These are phyloP conservation scores for Aspergillus quadrilineatus DNA, from an alignment of 2,329 filamentous ascomycete species.

Conservation along the genomic window DNA sequence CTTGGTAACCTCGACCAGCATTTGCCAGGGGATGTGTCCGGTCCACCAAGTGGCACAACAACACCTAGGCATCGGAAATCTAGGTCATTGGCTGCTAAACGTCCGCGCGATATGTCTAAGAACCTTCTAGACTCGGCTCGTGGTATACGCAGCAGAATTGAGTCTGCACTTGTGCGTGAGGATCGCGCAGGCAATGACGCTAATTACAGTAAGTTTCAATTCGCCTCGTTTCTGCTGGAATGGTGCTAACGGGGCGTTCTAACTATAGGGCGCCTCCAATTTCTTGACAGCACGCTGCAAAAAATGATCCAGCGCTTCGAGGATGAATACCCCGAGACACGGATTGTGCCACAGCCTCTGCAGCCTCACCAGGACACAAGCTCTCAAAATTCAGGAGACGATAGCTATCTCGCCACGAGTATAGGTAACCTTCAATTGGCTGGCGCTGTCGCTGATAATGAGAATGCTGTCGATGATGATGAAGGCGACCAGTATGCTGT, in stretches of 20 bases:
- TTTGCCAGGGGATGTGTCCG: constrained; percentile 37
- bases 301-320: constrained; percentile 95
- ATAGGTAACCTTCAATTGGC: constrained; percentile 33
- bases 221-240: constrained; percentile 20
- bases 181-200: constrained; percentile 68
- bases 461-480: constrained; percentile 41
- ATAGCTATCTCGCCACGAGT: constrained; percentile 22
- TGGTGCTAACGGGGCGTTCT: constrained; percentile 4
- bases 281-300: constrained; percentile 83
- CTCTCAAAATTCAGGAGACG: constrained; percentile 38
- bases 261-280: constrained; percentile 66
- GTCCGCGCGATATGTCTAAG: constrained; percentile 90
- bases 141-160: constrained; percentile 79
- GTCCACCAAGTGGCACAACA: constrained; percentile 52
- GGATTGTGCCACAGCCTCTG: constrained; percentile 44
- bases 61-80: constrained; percentile 56
- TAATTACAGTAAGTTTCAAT: constrained; percentile 66
- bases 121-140: constrained; percentile 82
- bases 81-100: constrained; percentile 53
- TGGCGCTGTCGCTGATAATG: constrained; percentile 29
- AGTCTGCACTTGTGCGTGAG: constrained; percentile 78
- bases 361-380: constrained; percentile 26
- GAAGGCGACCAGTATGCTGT: constrained; percentile 45
- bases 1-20: constrained; percentile 73
- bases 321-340: constrained; percentile 90